Conservation (phyloP, 257 asterid genomes). For the Apocynum venetum region DNA sequence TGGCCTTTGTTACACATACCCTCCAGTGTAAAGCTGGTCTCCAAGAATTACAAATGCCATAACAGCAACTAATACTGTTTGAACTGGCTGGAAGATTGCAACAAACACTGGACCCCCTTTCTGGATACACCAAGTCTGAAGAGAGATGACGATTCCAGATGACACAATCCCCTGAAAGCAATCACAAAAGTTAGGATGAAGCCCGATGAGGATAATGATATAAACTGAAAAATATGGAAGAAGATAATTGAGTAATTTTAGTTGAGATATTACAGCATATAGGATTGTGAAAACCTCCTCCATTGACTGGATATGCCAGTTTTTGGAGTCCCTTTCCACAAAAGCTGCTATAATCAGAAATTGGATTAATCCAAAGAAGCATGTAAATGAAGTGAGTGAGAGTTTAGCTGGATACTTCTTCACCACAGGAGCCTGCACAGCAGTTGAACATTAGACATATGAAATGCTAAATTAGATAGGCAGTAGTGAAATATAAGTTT, state of each 20-base stretch:
- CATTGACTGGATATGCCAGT: constrained; percentile 63
- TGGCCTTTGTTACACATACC: constrained; percentile 35
- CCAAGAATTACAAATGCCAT: constrained; percentile 75
- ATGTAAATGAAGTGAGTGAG: constrained; percentile 76
- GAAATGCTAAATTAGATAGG: neutral
- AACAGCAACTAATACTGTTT: constrained; percentile 73
- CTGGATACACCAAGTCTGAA: constrained; percentile 90
- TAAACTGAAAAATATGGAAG: neutral
- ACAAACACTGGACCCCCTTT: constrained; percentile 90
- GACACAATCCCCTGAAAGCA: constrained; percentile 71
- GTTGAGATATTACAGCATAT: constrained; percentile 56
- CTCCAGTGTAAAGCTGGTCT: constrained; percentile 68
- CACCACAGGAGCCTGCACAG: constrained; percentile 71
- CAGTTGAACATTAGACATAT: neutral
- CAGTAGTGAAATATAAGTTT: too few species aligned
- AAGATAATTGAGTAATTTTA: constrained; percentile 7
- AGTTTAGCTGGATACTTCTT: constrained; percentile 89
- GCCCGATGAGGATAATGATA: neutral
- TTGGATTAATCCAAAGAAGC: constrained; percentile 77
- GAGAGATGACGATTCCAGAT: constrained; percentile 70
- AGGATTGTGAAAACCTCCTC: constrained; percentile 68
- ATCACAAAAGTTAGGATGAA: constrained; percentile 7
- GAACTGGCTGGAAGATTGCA: constrained; percentile 89
- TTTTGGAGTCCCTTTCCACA: constrained; percentile 57
- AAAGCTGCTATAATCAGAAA: constrained; percentile 78